Evolutionary conservation across 352 stramenopile species (phyloP).

Genomic region (Pythium utonaiense): DNA sequence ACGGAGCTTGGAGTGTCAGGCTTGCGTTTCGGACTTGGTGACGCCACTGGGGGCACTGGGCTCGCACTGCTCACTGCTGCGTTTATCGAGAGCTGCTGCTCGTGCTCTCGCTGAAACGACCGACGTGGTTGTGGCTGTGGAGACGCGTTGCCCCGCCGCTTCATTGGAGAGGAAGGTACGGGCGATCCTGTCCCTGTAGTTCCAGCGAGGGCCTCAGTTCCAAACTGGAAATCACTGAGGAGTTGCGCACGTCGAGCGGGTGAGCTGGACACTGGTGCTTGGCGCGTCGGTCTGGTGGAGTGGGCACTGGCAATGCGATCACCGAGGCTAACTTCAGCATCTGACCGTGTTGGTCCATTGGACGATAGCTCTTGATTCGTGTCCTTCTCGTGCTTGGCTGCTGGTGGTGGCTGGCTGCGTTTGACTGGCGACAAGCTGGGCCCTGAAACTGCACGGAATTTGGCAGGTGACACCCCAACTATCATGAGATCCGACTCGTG

Average conservation of each 20-base stretch:
- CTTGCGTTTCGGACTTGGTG: slow-evolving; percentile 20
- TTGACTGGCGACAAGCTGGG: slow-evolving; percentile 25
- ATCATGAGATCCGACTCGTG: slow-evolving; percentile 34
- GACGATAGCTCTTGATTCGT: slow-evolving; percentile 8
- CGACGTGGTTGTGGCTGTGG: slow-evolving; percentile 13
- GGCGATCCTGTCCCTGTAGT: slow-evolving; percentile 1
- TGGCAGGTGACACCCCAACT: slow-evolving; percentile 36
- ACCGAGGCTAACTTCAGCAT: slow-evolving; percentile 13
- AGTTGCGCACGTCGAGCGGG: slow-evolving; percentile 18
- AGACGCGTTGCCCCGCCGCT: slow-evolving; percentile 17
- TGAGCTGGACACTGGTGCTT: slow-evolving; percentile 5
- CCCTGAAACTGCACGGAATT: slow-evolving; percentile 12
- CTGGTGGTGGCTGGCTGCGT: slow-evolving; percentile 15
- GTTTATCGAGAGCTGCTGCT: slow-evolving; percentile 16
- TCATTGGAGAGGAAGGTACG: slow-evolving; percentile 22
- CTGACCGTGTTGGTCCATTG: slow-evolving; percentile 1
- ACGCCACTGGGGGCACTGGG: not conserved
- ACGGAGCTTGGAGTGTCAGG: slow-evolving; percentile 23
- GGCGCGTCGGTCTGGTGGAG: slow-evolving; percentile 14
- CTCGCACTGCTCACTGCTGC: not conserved
- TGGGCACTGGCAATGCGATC: slow-evolving; percentile 21
- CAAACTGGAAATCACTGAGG: slow-evolving; percentile 42
- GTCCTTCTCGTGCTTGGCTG: not conserved
- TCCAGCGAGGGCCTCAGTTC: slow-evolving; percentile 12
- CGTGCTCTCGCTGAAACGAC: slow-evolving; percentile 28